phyloP scores from a whole-genome alignment of 2,329 filamentous ascomycete genomes.

The Pseudogymnoascus verrucosus region DNA sequence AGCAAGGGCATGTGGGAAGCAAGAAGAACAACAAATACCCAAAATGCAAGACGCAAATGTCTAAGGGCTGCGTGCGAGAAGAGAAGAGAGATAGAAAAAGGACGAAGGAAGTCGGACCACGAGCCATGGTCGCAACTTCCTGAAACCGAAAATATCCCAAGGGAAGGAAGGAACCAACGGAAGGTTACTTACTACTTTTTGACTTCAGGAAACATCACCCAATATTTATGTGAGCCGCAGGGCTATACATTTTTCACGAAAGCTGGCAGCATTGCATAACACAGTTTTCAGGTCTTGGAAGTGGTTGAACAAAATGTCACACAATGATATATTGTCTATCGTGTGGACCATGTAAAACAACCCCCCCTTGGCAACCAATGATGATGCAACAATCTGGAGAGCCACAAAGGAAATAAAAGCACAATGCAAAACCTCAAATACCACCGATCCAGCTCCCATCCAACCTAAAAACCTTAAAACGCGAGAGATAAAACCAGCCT shows the following conservation, averaged over 20 bases:
- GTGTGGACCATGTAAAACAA: neutral
- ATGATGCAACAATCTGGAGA: slow-evolving; percentile 2
- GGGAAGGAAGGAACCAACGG: neutral
- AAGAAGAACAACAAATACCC: slow-evolving; percentile 11
- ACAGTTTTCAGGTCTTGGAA: neutral
- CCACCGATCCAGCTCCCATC: slow-evolving; percentile 23
- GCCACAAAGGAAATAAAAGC: slow-evolving; percentile 17
- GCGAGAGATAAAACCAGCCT: slow-evolving; percentile 12
- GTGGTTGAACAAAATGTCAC: neutral
- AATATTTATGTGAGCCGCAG: neutral
- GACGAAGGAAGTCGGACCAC: slow-evolving; percentile 20
- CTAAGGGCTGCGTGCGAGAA: slow-evolving; percentile 20
- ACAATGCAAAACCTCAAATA: slow-evolving; percentile 24
- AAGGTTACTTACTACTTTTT: neutral
- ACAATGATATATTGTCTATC: slow-evolving; percentile 8
- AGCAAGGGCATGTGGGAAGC: neutral
- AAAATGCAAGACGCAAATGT: slow-evolving; percentile 19
- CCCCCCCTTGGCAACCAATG: neutral
- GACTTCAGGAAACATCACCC: neutral
- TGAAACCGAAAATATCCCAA: neutral
- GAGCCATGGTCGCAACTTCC: neutral
- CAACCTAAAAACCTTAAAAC: slow-evolving; percentile 23
- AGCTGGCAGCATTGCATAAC: neutral
- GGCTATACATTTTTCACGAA: neutral
- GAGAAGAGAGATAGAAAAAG: slow-evolving; percentile 24